Conservation (phyloP, 2,329 filamentous ascomycete species). For the Helicocarpus griseus region DNA sequence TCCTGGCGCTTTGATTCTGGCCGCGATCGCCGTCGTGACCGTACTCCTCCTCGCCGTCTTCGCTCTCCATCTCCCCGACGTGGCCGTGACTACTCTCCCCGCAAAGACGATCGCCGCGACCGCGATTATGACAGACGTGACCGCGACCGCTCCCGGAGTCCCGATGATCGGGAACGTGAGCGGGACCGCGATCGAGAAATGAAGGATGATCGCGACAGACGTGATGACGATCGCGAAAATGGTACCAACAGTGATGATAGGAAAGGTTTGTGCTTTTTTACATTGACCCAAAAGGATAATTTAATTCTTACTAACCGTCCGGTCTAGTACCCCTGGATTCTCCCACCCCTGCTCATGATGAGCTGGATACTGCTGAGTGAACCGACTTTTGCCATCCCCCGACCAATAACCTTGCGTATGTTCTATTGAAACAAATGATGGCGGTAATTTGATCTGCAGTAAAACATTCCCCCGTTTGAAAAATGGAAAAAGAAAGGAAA, state of each 20-base stretch:
- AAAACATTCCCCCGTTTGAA: neutral
- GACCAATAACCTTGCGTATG: neutral
- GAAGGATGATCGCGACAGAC: slow-evolving; percentile 61
- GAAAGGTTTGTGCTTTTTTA: slow-evolving; percentile 55
- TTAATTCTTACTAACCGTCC: slow-evolving; percentile 13
- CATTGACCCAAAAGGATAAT: slow-evolving; percentile 19
- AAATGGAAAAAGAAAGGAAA: no score
- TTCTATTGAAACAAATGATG: neutral
- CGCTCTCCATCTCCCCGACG: slow-evolving; percentile 50
- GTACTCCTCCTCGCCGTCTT: slow-evolving; percentile 67
- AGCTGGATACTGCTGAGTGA: slow-evolving; percentile 87
- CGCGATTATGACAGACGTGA: slow-evolving; percentile 62
- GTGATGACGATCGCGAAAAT: slow-evolving; percentile 62
- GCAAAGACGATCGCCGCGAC: slow-evolving; percentile 78
- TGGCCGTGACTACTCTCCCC: slow-evolving; percentile 66
- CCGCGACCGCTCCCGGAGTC: slow-evolving; percentile 62
- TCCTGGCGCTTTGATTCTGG: slow-evolving; percentile 98
- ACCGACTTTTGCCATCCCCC: slow-evolving; percentile 17
- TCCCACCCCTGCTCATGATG: slow-evolving; percentile 76
- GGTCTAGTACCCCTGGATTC: slow-evolving; percentile 54
- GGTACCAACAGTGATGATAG: slow-evolving; percentile 77
- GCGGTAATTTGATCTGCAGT: slow-evolving; percentile 1
- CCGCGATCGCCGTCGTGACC: slow-evolving; percentile 56
- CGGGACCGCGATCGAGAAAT: slow-evolving; percentile 51
- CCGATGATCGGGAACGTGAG: slow-evolving; percentile 59